Conservation (phyloP, 2,329 filamentous ascomycete genomes). For the Neurospora sp. region DNA sequence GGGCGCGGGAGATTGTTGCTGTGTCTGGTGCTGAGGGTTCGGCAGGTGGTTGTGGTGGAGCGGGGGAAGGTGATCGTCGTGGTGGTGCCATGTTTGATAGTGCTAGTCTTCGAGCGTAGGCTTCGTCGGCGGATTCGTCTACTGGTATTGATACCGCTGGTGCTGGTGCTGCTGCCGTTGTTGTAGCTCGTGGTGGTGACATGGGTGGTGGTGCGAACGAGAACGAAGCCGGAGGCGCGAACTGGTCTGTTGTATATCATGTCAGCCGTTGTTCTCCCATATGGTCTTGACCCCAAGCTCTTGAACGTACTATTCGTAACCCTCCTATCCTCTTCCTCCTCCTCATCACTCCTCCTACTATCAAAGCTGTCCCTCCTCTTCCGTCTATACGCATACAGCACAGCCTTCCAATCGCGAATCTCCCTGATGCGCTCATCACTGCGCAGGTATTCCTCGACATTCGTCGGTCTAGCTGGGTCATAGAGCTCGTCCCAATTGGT, state of each 20-base stretch:
- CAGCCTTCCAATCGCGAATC: conserved; percentile 74
- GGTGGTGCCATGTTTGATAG: conserved; percentile 37
- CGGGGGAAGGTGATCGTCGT: conserved; percentile 23
- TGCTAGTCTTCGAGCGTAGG: conserved; percentile 53
- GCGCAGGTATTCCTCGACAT: conserved; percentile 72
- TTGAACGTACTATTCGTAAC: conserved; percentile 26
- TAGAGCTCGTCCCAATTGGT: conserved; percentile 91
- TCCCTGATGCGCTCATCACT: conserved; percentile 78
- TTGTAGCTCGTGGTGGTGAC: conserved; percentile 31
- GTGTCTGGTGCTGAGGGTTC: conserved; percentile 21
- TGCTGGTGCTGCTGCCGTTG: conserved; percentile 27
- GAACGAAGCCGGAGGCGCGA: conserved; percentile 49
- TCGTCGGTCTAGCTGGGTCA: conserved; percentile 73
- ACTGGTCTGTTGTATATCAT: conserved; percentile 36
- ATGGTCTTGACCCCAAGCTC: background rate
- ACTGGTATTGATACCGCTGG: conserved; percentile 32
- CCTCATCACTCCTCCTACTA: conserved; percentile 30
- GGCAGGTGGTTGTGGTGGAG: conserved; percentile 25
- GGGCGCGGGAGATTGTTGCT: conserved; percentile 22
- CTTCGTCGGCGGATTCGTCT: conserved; percentile 59
- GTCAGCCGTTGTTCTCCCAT: conserved; percentile 11
- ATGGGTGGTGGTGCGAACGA: conserved; percentile 47
- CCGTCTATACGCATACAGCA: conserved; percentile 64
- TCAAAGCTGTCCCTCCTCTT: conserved; percentile 39
- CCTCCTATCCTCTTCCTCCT: conserved; percentile 23